Evolutionary conservation across 768 basidiomycete genomes (phyloP).

Genomic region (Tylopilus balloui): DNA sequence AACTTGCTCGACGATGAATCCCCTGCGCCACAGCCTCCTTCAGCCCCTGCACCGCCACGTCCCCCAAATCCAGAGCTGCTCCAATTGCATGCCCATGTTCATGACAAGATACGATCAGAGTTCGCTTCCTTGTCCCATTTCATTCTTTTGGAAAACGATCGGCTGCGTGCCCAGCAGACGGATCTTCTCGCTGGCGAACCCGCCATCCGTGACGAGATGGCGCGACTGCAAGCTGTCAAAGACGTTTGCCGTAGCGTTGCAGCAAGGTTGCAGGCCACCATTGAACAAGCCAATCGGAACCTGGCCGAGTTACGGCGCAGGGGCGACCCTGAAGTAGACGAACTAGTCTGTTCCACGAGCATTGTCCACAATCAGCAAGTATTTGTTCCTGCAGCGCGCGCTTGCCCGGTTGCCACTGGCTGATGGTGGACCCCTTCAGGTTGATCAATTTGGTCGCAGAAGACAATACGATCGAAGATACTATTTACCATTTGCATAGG

Average conservation of each 20-base stretch:
- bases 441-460: slow-evolving; percentile 97
- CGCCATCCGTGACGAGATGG: slow-evolving; percentile 96
- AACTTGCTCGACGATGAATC: slow-evolving; percentile 66
- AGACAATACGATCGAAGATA: slow-evolving; percentile 97
- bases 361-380: slow-evolving; percentile 95
- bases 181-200: slow-evolving; percentile 89
- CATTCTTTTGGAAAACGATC: slow-evolving; percentile 62
- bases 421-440: slow-evolving; percentile 40
- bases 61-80: slow-evolving; percentile 90
- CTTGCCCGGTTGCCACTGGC: slow-evolving; percentile 15
- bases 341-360: slow-evolving; percentile 90
- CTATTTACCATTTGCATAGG: slow-evolving; percentile 93
- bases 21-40: slow-evolving; percentile 25
- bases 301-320: slow-evolving; percentile 73
- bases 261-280: slow-evolving; percentile 55
- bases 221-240: slow-evolving; percentile 84
- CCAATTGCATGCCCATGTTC: slow-evolving; percentile 70
- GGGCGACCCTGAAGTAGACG: slow-evolving; percentile 93
- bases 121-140: slow-evolving; percentile 65
- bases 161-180: slow-evolving; percentile 72
- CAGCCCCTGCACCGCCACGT: slow-evolving; percentile 57
- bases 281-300: slow-evolving; percentile 66
- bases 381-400: not conserved
- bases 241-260: slow-evolving; percentile 85
- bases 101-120: slow-evolving; percentile 69